Conservation (phyloP, 1,284 basidiomycete genomes). For the Malassezia sp. region DNA sequence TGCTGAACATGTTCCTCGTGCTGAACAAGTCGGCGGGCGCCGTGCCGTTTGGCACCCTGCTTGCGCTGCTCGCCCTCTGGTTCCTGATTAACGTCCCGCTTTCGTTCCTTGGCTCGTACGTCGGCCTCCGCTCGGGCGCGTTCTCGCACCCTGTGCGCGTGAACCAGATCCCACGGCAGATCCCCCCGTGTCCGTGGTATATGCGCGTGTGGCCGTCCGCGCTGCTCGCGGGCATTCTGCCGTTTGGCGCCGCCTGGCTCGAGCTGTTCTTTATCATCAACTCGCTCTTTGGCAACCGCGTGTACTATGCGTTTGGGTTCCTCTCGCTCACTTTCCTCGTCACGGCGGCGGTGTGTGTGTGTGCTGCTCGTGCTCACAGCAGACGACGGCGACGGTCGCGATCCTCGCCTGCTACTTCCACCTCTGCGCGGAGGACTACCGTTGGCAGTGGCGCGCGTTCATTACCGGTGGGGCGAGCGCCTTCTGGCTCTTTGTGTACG, state of each 20-base stretch:
- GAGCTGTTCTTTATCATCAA: conserved; percentile 90
- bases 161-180: conserved; percentile 66
- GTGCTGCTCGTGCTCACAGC: conserved; percentile 49
- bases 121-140: conserved; percentile 78
- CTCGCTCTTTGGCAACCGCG: conserved; percentile 80
- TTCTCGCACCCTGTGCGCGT: conserved; percentile 72
- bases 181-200: conserved; percentile 47
- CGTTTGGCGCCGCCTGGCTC: conserved; percentile 91
- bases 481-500: conserved; percentile 77
- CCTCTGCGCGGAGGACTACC: conserved; percentile 88
- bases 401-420: conserved; percentile 57
- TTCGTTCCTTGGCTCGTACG: conserved; percentile 53
- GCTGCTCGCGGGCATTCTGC: conserved; percentile 76
- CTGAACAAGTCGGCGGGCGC: conserved; percentile 80
- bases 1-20: conserved; percentile 53
- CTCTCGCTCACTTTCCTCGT: conserved; percentile 75
- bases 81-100: conserved; percentile 83
- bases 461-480: conserved; percentile 85
- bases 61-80: conserved; percentile 83
- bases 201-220: conserved; percentile 56
- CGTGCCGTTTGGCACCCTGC: conserved; percentile 84
- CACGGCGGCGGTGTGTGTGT: conserved; percentile 69
- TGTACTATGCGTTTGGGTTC: conserved; percentile 59
- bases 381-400: conserved; percentile 37
- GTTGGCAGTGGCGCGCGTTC: conserved; percentile 96